phyloP scores from a whole-genome alignment of 2,329 filamentous ascomycete species.

The Cercospora nicotianae region DNA sequence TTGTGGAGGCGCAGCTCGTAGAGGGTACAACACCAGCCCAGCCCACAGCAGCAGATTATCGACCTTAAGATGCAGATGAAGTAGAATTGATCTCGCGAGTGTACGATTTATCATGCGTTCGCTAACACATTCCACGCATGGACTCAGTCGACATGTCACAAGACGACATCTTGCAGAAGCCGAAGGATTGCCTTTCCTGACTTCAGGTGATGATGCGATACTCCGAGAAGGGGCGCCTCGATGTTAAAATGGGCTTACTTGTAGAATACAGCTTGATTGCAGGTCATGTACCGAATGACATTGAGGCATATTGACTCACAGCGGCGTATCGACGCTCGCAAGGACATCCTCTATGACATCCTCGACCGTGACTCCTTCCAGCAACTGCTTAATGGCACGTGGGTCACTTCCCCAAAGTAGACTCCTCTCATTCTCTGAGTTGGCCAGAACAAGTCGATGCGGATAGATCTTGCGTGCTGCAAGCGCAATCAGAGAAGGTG shows the following conservation, averaged over 20 bases:
- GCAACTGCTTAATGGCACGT: conserved; percentile 64
- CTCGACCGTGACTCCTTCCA: conserved; percentile 60
- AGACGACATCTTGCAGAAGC: too few relatives aligned
- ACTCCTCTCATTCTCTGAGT: conserved; percentile 73
- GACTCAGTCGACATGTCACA: too few relatives aligned
- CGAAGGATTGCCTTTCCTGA: too few relatives aligned
- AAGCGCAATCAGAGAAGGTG: conserved; percentile 78
- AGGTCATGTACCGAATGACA: neutral
- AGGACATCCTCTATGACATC: conserved; percentile 60
- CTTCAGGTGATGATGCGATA: too few relatives aligned
- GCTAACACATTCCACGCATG: too few relatives aligned
- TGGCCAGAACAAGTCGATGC: conserved; percentile 74
- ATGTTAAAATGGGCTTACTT: neutral
- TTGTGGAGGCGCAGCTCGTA: conserved; percentile 7
- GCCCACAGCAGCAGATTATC: neutral
- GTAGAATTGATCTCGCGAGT: too few relatives aligned
- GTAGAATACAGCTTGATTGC: neutral
- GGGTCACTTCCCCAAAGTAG: conserved; percentile 89
- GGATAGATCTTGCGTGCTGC: conserved; percentile 85
- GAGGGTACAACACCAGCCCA: neutral
- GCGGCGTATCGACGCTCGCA: conserved; percentile 56
- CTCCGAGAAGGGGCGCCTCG: too few relatives aligned
- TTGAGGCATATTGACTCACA: conserved; percentile 37
- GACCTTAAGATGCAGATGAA: neutral
- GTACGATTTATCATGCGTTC: too few relatives aligned